Evolutionary conservation across 176 grass and related monocot genomes (phyloP).

Genomic region (Phyllostachys edulis): DNA sequence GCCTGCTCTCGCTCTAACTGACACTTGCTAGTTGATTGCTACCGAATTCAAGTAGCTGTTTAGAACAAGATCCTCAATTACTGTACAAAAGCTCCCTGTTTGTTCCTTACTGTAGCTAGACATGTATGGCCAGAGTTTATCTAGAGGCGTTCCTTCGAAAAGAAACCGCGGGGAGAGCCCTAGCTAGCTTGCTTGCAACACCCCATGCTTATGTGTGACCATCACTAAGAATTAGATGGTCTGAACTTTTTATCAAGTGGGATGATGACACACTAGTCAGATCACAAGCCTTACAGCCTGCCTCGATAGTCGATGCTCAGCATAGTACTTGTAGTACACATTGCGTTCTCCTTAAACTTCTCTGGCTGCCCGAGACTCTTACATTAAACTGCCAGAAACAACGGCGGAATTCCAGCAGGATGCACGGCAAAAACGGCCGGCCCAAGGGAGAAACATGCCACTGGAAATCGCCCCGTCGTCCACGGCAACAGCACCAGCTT

Average conservation of each 20-base stretch:
- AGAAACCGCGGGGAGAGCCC: not conserved
- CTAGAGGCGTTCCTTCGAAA: not conserved
- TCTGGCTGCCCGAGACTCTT: not conserved
- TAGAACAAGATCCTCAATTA: not conserved
- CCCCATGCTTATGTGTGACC: not conserved
- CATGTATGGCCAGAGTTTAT: not conserved
- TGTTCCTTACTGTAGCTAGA: not conserved
- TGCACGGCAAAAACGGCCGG: slow-evolving; percentile 13
- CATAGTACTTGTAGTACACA: not conserved
- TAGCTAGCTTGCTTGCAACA: not conserved
- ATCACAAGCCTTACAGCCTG: not conserved
- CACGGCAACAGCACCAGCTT: slow-evolving; percentile 28
- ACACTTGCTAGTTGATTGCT: not conserved
- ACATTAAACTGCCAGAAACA: not conserved
- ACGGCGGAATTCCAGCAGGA: slow-evolving; percentile 38
- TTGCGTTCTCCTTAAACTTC: not conserved
- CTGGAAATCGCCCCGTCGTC: slow-evolving; percentile 1
- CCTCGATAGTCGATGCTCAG: not conserved
- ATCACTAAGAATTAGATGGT: not conserved
- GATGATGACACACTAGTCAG: not conserved
- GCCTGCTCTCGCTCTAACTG: not conserved
- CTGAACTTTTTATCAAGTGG: not conserved
- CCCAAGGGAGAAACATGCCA: not conserved
- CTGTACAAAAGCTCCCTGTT: not conserved
- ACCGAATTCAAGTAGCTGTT: not conserved